These are phyloP conservation scores for Paulownia fortunei DNA, from an alignment of 257 asterid genomes.

Conservation along the genomic window DNA sequence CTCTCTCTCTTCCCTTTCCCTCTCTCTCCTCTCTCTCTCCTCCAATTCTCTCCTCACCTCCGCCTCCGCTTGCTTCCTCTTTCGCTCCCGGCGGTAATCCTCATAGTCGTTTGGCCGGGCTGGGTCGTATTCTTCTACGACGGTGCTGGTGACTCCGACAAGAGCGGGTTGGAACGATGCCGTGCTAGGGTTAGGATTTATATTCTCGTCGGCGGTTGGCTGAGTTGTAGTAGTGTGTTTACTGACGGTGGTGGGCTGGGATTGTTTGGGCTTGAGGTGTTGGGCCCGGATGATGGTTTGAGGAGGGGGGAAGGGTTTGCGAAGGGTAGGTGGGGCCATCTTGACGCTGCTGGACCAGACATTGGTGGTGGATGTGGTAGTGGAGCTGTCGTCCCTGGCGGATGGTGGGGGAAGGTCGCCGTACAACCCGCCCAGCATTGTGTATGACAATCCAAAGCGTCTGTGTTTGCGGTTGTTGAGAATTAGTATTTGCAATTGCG, in stretches of 20 bases:
- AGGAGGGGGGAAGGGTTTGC: constrained; percentile 84
- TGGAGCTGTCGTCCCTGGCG: constrained; percentile 67
- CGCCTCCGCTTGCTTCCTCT: constrained; percentile 84
- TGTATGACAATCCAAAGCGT: constrained; percentile 29
- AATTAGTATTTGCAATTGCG: constrained; percentile 17
- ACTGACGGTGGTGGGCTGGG: constrained; percentile 27
- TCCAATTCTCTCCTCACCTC: constrained; percentile 80
- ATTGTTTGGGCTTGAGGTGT: constrained; percentile 60
- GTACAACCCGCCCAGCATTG: constrained; percentile 92
- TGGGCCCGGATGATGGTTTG: constrained; percentile 78
- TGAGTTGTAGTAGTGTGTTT: constrained; percentile 36
- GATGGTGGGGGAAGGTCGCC: constrained; percentile 99
- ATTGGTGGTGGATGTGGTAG: constrained; percentile 61
- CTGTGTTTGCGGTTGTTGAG: not conserved
- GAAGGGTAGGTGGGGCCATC: constrained; percentile 91
- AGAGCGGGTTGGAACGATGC: constrained; percentile 83
- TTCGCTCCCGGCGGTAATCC: constrained; percentile 84
- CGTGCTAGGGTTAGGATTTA: constrained; percentile 66
- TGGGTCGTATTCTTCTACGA: constrained; percentile 90
- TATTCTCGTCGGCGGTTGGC: constrained; percentile 48
- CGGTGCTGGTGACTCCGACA: constrained; percentile 85
- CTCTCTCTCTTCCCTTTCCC: constrained; percentile 69
- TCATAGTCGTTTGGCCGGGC: constrained; percentile 94
- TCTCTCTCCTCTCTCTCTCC: constrained; percentile 85
- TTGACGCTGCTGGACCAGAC: constrained; percentile 96